A percentile compares a stretch with the other conserved stretches of the same genome.
Evolutionary conservation across 192 early-diverging fungal species (phyloP).

Genomic region (Coemansia sp.): DNA sequence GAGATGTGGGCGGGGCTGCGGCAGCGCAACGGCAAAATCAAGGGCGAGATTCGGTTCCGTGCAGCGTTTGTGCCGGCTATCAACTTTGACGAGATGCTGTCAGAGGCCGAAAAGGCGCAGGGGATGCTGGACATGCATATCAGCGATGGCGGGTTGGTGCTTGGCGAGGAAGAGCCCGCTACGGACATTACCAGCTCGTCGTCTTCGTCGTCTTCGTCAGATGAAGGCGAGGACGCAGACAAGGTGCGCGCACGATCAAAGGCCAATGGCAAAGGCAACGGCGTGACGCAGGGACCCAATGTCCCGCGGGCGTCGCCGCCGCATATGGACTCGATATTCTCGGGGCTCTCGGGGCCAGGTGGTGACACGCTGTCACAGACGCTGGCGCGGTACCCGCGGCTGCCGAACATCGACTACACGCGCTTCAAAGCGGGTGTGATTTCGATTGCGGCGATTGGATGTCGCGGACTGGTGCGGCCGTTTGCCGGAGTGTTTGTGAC

Average conservation of each 20-base stretch:
- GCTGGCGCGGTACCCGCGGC: slow-evolving; percentile 47
- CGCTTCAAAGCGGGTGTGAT: slow-evolving; percentile 51
- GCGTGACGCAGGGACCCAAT: not conserved
- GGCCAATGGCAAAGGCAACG: not conserved
- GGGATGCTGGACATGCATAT: slow-evolving; percentile 45
- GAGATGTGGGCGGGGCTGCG: slow-evolving; percentile 60
- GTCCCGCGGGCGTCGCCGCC: slow-evolving; percentile 3
- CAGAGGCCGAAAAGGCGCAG: slow-evolving; percentile 38
- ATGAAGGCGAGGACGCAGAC: not conserved
- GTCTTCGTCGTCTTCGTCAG: slow-evolving; percentile 18
- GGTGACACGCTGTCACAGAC: slow-evolving; percentile 36
- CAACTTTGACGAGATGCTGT: slow-evolving; percentile 53
- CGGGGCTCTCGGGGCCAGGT: slow-evolving; percentile 33
- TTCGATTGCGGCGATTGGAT: slow-evolving; percentile 41
- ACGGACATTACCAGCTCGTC: not conserved
- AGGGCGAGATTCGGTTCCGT: slow-evolving; percentile 61
- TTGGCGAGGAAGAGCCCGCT: slow-evolving; percentile 34
- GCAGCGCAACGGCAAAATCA: slow-evolving; percentile 59
- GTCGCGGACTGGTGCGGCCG: slow-evolving; percentile 50
- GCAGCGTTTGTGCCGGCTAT: slow-evolving; percentile 60
- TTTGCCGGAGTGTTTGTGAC: slow-evolving; percentile 53
- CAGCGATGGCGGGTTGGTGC: slow-evolving; percentile 40
- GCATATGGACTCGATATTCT: slow-evolving; percentile 41
- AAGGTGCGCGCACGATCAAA: not conserved
- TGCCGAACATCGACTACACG: slow-evolving; percentile 52